Evolutionary conservation across 805 yeast species (phyloP).

Genomic region (Torulaspora maleeae): DNA sequence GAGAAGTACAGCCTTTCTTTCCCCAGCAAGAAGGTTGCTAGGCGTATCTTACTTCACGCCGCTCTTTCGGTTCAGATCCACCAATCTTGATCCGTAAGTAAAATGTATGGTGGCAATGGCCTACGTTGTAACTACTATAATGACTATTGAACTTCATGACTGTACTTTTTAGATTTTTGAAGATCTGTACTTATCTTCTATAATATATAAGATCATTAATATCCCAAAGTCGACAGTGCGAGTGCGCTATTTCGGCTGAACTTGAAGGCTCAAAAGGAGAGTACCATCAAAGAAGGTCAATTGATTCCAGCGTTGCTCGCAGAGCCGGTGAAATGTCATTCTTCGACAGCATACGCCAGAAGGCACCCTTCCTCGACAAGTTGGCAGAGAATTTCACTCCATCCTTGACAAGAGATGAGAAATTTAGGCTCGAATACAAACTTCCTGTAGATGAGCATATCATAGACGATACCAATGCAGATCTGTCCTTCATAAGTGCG

Average conservation of each 20-base stretch:
- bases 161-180: neutral
- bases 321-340: slow-evolving; percentile 42
- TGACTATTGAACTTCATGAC: neutral
- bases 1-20: slow-evolving; percentile 16
- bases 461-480: slow-evolving; percentile 63
- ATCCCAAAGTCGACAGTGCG: neutral
- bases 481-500: slow-evolving; percentile 40
- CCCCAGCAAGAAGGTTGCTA: slow-evolving; percentile 4
- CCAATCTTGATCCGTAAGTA: neutral
- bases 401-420: slow-evolving; percentile 60
- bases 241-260: neutral
- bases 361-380: slow-evolving; percentile 45
- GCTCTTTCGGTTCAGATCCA: neutral
- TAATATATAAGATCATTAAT: neutral
- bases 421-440: slow-evolving; percentile 59
- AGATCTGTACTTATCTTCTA: neutral
- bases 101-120: neutral
- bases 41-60: neutral
- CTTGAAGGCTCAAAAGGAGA: neutral
- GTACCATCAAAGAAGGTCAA: neutral
- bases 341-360: slow-evolving; percentile 42
- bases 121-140: neutral
- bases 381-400: slow-evolving; percentile 32
- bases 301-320: neutral
- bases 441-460: slow-evolving; percentile 70